Evolutionary conservation across 768 basidiomycete genomes (phyloP), one percentile per base, ranked within the genome.

Genomic region (Termitomyces sp.): DNA sequence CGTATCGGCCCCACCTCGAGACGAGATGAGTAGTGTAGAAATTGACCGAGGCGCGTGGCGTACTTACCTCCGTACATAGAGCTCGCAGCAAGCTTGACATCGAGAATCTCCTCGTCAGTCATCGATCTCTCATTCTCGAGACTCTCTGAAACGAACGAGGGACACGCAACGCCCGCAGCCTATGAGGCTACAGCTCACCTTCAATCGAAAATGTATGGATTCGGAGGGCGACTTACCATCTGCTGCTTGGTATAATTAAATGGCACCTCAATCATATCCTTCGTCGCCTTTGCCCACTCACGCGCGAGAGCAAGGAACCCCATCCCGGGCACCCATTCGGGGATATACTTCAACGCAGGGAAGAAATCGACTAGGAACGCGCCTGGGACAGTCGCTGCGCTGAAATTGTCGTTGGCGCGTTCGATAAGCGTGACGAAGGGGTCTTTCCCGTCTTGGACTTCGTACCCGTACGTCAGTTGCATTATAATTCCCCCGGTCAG

Each of bases 241-340:
- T 79, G 74, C 19, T 77, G 60, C 38, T 73, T 70, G 5, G 76
- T 76, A 47, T 69, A 77, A 7, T 68, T 61, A 44, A 71, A 80
- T 0, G 84, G 82, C 6, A 64, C 65, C 21, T 74, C 70, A 4
- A 77, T 65, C 66, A 79, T 74, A 8, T 70, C 66, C 2, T 65
- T 60, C 2, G 77, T 67, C 1, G 71, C 71, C 54, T 66, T 64
- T 7, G 67, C 68, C 75, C 76, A 80, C 30, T 66, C 60, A 0
- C 65, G 60, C 3, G 79, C 83, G 5, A 71, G 68, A 24, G 67
- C 63, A 62, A 82, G 73, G 68, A 84, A 86, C 0, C 71, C 72
- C 43, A 76, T 76, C 0, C 83, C 82, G 26, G 83, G 83, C 22
- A 84, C 60, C 78, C 82, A 81, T 57, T 77, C 75, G 0, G 84